Evolutionary conservation across 176 grass and related monocot genomes (phyloP), one percentile per base, ranked within the genome.

Genomic region (Bromus sterilis): DNA sequence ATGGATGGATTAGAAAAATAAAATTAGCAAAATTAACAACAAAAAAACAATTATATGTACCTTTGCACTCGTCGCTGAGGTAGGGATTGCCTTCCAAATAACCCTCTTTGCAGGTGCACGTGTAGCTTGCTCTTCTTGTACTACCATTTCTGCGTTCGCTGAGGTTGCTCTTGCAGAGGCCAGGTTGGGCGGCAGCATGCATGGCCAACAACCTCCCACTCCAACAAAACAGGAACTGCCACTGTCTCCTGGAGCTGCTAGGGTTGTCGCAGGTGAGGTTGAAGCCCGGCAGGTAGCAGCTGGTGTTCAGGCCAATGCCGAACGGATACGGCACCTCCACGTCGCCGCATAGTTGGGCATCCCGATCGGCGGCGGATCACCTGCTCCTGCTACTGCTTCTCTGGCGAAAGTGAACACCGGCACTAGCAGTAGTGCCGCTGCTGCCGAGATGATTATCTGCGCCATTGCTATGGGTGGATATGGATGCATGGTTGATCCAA

Each of bases 101-200:
- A 0, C 60, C 60, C 0, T 9, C 0, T 0, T 0, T 34, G 62
- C 62, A 65, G 16, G 0, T 0, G 31, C 62, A 35, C 0, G 16
- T 11, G 35, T 65, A 65, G 15, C 61, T 1, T 34, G 30, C 61
- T 65, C 31, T 58, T 59, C 56, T 35, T 65, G 64, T 67, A 0
- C 18, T 67, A 0, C 18, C 62, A 0, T 34, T 5, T 2, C 0
- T 21, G 0, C 8, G 18, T 36, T 36, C 18, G 32, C 63, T 66
- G 32, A 36, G 9, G 63, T 36, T 12, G 32, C 63, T 66, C 15
- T 6, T 66, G 63, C 60, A 63, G 29, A 66, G 0, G 18, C 3
- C 16, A n/a, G n/a, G n/a, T n/a, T n/a, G n/a, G n/a, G 43, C 14
- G 1, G 7, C 32, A 35, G 16, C 15, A 34, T 1, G 31, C 16